A percentile compares a stretch with the other conserved stretches of the same genome.
These are phyloP conservation scores for Amorphotheca resinae DNA, from an alignment of 495 filamentous ascomycete species.

Conservation along the genomic window DNA sequence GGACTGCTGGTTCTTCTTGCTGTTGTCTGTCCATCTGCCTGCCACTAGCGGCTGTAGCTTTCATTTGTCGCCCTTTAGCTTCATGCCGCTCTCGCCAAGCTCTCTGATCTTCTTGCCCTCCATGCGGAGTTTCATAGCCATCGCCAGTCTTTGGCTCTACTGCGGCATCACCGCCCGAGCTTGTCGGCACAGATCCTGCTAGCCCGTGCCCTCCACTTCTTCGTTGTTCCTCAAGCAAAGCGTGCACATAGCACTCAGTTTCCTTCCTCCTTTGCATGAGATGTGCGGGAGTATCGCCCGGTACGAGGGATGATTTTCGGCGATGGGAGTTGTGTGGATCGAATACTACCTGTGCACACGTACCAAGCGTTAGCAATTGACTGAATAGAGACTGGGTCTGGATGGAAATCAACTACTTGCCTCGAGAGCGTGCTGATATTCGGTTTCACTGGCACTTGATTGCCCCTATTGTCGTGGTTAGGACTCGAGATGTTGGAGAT, in stretches of 20 bases:
- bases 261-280: conserved; percentile 31
- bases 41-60: conserved; percentile 9
- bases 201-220: conserved; percentile 9
- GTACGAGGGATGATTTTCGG: conserved; percentile 73
- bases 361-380: conserved; percentile 1
- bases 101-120: conserved; percentile 30
- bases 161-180: background rate
- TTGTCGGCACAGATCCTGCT: background rate
- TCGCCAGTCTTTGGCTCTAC: conserved; percentile 11
- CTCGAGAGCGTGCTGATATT: conserved; percentile 23
- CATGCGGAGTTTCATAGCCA: background rate
- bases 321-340: conserved; percentile 57
- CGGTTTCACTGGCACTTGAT: conserved; percentile 18
- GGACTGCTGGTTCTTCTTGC: conserved; percentile 21
- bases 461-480: conserved; percentile 5
- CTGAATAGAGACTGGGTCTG: background rate
- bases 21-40: conserved; percentile 8
- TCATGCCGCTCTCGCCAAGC: conserved; percentile 26
- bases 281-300: conserved; percentile 34
- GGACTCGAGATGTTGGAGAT: background rate
- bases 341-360: conserved; percentile 53
- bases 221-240: conserved; percentile 46
- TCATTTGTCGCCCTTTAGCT: no score
- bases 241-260: conserved; percentile 75
- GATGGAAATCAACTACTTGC: conserved; percentile 1